Base-by-base conservation (phyloP, 805 yeast genomes). In the Kodamaea sagamina region DNA sequence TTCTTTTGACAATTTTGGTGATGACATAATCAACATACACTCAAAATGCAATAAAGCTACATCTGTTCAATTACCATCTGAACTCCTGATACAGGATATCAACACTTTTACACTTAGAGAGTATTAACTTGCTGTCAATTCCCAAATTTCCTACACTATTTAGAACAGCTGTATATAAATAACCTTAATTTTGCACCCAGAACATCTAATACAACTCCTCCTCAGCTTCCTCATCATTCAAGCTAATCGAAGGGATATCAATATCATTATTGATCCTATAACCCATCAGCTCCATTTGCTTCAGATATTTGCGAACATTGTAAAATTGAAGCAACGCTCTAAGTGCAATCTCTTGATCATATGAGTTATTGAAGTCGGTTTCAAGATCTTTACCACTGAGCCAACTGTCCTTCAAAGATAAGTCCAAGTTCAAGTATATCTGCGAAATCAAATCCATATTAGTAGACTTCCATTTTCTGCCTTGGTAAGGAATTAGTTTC, bases 361-460 rank as follows among this genome's bases (percentile, higher is more conserved):
- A 82, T 1, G 95, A 84, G 51, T 83, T 84, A 43, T 79, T 80
- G 44, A 87, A 69, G 49, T 88, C 90, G 13, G 80, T 82, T 21
- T 85, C 84, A 17, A 86, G 69, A 59, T 89, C 95, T 46, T 79
- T 76, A 0, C 96, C 96, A 50, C 75, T 82, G 21, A 92, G 73
- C 98, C 98, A 92, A 48, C 82, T 84, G 58, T 92, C 99, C 47
- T 81, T 75, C 37, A 92, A 62, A 12, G 82, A 79, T 28, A 89
- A 68, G 52, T 81, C 78, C 53, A 87, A 78, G 57, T 89, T 82
- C 19, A 93, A 60, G 55, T 86, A 92, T 2, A 92, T 89, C 47
- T 87, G 82, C 0, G 97, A 88, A 4, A 92, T 86, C 36, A 93
- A 71, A 51, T 90, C 97, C 97, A 93, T 92, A 59, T 92, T 93